Evolutionary conservation across 1,284 basidiomycete genomes (phyloP).

Genomic region (Austroboletus niveus): DNA sequence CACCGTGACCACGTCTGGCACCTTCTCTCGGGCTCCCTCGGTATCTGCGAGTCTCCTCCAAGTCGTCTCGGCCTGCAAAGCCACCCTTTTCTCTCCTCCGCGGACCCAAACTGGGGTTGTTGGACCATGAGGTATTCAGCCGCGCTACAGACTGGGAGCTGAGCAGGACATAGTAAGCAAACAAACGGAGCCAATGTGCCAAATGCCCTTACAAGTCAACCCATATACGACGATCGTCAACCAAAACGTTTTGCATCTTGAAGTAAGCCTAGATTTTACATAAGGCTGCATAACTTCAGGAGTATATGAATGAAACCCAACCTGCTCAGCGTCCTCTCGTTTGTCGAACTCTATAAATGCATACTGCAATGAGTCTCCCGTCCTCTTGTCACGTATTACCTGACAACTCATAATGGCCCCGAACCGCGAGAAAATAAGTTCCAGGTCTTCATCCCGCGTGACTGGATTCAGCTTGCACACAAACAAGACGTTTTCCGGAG

Average conservation of each 20-base stretch:
- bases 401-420: slow-evolving; percentile 96
- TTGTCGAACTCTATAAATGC: slow-evolving; percentile 99
- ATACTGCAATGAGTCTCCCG: slow-evolving; percentile 95
- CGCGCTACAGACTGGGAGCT: slow-evolving; percentile 90
- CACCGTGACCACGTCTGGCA: slow-evolving; percentile 27
- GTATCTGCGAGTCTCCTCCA: slow-evolving; percentile 68
- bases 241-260: slow-evolving; percentile 99
- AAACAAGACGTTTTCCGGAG: slow-evolving; percentile 98
- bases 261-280: slow-evolving; percentile 76
- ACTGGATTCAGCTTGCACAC: slow-evolving; percentile 98
- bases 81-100: slow-evolving; percentile 40
- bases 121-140: slow-evolving; percentile 71
- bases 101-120: slow-evolving; percentile 60
- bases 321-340: slow-evolving; percentile 89
- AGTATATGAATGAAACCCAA: slow-evolving; percentile 32
- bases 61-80: slow-evolving; percentile 69
- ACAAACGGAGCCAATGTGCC: neutral
- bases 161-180: slow-evolving; percentile 20
- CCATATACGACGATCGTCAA: slow-evolving; percentile 99
- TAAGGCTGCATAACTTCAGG: slow-evolving; percentile 1
- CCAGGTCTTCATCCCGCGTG: slow-evolving; percentile 93
- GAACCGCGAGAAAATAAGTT: slow-evolving; percentile 96
- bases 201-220: slow-evolving; percentile 77
- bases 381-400: slow-evolving; percentile 93
- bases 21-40: slow-evolving; percentile 39